Evolutionary conservation across 768 basidiomycete species (phyloP), one percentile per base, ranked within the genome.

Genomic region (Pholiota microspora): DNA sequence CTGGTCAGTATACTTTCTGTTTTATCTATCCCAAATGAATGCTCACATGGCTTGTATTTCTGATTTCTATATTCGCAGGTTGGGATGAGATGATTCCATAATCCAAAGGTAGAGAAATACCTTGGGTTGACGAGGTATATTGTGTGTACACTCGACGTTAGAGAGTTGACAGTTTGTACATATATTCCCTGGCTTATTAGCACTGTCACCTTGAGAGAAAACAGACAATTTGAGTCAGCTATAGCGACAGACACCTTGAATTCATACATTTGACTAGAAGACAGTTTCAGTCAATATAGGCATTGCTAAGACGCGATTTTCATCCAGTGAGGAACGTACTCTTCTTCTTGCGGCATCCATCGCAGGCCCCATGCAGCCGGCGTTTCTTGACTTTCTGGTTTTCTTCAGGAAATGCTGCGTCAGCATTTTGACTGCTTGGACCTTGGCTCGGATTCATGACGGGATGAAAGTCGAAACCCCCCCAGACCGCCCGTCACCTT

Each of bases 1-100:
- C 24, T 7, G 38, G 24, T 42, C 24, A 38, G 13, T 16, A 9
- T 21, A 42, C 21, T 25, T 47, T 3, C 12, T 25, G 10, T 16
- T 34, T 9, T 35, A 27, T 16, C 16, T 13, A 50, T 25, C 23
- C 13, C 4, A 24, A 32, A 16, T 21, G 7, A 15, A 18, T 23
- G 32, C 53, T 12, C 46, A 58, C 57, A 40, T 48, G 45, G 52
- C 52, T 34, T 58, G 57, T 13, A 42, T 54, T 50, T 58, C 52
- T 24, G 57, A 38, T 50, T 50, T 50, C 49, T 50, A 27, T 23
- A 42, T 42, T 10, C 8, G 18, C 16, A 25, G 5, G 5, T 21
- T 50, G 15, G 4, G 8, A 16, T 7, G 23, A n/a, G 1, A 9
- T 25, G 21, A 21, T 21, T 8, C 13, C 15, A 18, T 3, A 27